phyloP scores from a whole-genome alignment of 2,329 filamentous ascomycete genomes.

The Aspergillus novoparasiticus region DNA sequence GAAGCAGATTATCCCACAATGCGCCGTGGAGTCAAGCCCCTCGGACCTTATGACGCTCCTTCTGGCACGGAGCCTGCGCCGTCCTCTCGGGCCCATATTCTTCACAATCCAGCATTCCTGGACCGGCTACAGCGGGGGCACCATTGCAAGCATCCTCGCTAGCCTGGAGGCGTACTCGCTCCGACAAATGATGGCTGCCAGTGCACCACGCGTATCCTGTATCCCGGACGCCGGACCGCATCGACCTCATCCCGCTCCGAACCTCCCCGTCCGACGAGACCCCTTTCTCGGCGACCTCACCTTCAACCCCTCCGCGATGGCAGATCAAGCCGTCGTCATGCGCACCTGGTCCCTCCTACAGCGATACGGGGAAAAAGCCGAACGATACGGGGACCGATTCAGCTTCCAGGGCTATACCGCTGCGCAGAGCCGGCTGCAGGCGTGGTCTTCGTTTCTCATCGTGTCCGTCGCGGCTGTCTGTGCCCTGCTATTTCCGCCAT shows the following conservation, averaged over 20 bases:
- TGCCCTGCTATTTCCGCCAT: too few relatives aligned
- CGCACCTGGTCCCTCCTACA: too few relatives aligned
- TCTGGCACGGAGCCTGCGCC: neutral
- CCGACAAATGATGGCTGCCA: neutral
- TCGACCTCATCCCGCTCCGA: neutral
- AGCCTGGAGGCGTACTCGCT: neutral
- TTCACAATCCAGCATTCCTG: neutral
- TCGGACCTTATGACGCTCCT: neutral
- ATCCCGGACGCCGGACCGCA: neutral
- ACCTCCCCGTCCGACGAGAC: neutral
- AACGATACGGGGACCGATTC: too few relatives aligned
- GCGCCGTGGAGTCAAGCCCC: neutral
- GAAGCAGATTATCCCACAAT: neutral
- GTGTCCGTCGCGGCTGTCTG: too few relatives aligned
- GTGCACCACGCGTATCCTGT: neutral
- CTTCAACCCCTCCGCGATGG: neutral
- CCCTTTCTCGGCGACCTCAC: neutral
- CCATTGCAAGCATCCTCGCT: neutral
- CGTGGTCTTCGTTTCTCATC: too few relatives aligned
- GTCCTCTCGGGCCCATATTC: neutral
- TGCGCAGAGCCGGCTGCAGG: too few relatives aligned
- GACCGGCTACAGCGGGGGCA: neutral
- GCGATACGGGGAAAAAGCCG: too few relatives aligned
- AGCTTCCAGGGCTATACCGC: too few relatives aligned
- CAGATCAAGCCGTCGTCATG: neutral